These are phyloP conservation scores for Saraca asoca DNA, from an alignment of 331 rosid species.

Conservation along the genomic window DNA sequence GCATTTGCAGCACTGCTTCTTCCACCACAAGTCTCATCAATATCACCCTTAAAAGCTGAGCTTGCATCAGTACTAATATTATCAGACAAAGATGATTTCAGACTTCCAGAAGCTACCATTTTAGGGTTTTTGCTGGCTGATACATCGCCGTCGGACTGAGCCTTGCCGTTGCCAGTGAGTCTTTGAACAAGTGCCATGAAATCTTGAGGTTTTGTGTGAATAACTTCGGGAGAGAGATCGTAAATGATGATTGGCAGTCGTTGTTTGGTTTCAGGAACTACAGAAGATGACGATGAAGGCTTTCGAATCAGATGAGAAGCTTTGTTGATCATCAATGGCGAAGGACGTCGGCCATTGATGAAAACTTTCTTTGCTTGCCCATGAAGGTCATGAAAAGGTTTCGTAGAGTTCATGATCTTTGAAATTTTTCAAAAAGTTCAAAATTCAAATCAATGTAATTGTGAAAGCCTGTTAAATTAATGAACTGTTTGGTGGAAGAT, in stretches of 20 bases:
- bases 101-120: not conserved
- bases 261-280: not conserved
- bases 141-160: slow-evolving; percentile 3
- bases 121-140: too few relatives aligned
- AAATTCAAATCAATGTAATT: too few relatives aligned
- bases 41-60: not conserved
- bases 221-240: slow-evolving; percentile 56
- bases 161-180: slow-evolving; percentile 46
- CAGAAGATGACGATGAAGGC: slow-evolving; percentile 19
- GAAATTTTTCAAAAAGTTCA: not conserved
- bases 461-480: too few relatives aligned
- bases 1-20: too few relatives aligned
- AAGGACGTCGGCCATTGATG: slow-evolving; percentile 46
- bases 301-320: slow-evolving; percentile 42
- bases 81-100: too few relatives aligned
- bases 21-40: slow-evolving; percentile 22
- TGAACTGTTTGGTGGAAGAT: not conserved
- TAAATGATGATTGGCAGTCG: slow-evolving; percentile 52
- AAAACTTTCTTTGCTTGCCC: slow-evolving; percentile 1
- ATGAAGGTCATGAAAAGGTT: slow-evolving; percentile 3
- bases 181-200: slow-evolving; percentile 64
- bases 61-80: not conserved
- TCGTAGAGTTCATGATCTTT: slow-evolving; percentile 29
- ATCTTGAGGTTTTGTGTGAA: slow-evolving; percentile 50
- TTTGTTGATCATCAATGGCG: slow-evolving; percentile 47